phyloP scores from a whole-genome alignment of 345 rosid species.

The Lenwebbia sp. region DNA sequence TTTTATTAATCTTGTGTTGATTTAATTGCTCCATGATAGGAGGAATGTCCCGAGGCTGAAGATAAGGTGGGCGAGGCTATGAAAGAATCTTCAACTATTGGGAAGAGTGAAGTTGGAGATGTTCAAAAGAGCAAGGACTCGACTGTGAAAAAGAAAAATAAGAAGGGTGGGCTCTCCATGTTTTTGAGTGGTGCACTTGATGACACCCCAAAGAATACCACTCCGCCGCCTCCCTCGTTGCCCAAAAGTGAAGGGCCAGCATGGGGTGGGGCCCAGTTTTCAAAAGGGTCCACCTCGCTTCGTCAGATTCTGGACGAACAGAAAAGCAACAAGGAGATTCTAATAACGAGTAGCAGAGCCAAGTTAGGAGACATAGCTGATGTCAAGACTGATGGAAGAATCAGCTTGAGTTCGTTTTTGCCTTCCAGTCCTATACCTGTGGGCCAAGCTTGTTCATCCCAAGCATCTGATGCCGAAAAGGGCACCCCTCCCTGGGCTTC shows the following conservation, averaged over 20 bases:
- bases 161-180: conserved; percentile 96
- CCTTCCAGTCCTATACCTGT: conserved; percentile 72
- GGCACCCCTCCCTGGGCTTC: conserved; percentile 91
- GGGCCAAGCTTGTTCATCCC: conserved; percentile 23
- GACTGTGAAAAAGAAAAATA: conserved; percentile 62
- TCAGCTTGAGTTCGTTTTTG: conserved; percentile 57
- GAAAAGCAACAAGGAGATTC: conserved; percentile 38
- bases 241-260: conserved; percentile 82
- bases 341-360: conserved; percentile 22
- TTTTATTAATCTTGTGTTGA: not conserved
- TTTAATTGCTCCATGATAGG: conserved; percentile 21
- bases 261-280: conserved; percentile 89
- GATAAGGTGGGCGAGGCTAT: conserved; percentile 10
- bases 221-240: conserved; percentile 38
- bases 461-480: conserved; percentile 47
- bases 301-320: conserved; percentile 89
- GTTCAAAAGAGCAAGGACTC: conserved; percentile 31
- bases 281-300: conserved; percentile 68
- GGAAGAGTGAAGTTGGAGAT: conserved; percentile 27
- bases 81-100: conserved; percentile 24
- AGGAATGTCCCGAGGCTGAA: conserved; percentile 8
- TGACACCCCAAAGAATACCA: conserved; percentile 33
- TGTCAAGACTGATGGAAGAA: conserved; percentile 37
- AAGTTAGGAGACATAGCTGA: conserved; percentile 25
- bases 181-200: conserved; percentile 97